These are phyloP conservation scores for Euphorbia celastroides DNA, from an alignment of 441 rosid genomes.

Conservation along the genomic window DNA sequence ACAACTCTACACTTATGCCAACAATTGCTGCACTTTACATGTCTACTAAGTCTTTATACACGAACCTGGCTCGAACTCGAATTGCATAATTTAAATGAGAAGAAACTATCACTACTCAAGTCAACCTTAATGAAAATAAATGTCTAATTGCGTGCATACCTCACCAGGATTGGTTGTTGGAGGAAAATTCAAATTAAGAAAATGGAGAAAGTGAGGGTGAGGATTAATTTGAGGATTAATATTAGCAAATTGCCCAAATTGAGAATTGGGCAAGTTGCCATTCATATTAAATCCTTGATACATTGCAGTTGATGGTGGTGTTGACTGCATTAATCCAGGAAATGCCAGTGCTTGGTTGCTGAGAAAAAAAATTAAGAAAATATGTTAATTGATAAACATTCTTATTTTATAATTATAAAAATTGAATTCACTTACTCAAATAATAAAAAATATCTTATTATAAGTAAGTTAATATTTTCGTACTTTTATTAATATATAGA, in stretches of 20 bases:
- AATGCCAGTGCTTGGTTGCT: constrained; percentile 14
- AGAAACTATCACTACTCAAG: neutral
- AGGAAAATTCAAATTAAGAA: constrained; percentile 8
- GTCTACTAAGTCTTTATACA: no score
- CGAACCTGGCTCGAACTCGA: no score
- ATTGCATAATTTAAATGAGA: no score
- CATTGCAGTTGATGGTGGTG: neutral
- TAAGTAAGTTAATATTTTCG: no score
- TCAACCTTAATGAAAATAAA: neutral
- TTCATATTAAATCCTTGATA: neutral
- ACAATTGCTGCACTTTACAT: no score
- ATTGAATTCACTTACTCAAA: no score
- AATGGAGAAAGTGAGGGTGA: neutral
- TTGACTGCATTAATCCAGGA: constrained; percentile 10
- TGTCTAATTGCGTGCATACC: neutral
- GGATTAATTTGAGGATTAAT: neutral
- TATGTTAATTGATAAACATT: neutral
- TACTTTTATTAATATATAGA: no score
- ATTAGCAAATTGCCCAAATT: constrained; percentile 3
- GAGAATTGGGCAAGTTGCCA: neutral
- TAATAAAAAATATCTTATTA: no score
- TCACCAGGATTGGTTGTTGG: neutral
- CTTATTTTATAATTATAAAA: no score
- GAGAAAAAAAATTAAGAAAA: neutral
- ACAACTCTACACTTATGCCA: no score